Conservation (phyloP, 306 rosid species). For the Quercus cerris region DNA sequence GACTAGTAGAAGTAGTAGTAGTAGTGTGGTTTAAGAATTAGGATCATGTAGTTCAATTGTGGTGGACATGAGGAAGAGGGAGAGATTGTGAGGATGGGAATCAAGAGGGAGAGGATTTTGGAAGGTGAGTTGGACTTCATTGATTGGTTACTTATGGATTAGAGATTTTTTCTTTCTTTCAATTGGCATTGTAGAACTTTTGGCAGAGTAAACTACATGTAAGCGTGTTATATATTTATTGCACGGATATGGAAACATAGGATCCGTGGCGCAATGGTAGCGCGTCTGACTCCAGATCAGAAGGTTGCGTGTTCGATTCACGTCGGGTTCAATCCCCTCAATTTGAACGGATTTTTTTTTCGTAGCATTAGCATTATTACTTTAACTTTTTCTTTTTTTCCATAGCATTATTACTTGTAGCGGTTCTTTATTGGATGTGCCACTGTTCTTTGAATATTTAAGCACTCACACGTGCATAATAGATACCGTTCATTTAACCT, state of each 20-base stretch:
- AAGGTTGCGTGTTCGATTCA: conserved; percentile 12
- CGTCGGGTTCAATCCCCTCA: not conserved
- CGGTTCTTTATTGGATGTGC: no score
- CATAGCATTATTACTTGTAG: no score
- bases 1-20: not conserved
- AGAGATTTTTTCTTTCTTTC: conserved; percentile 32
- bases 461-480: no score
- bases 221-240: fast-evolving
- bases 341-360: not conserved
- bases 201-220: not conserved
- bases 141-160: conserved; percentile 59
- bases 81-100: conserved; percentile 39
- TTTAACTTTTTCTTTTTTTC: no score
- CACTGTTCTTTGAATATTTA: no score
- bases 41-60: conserved; percentile 7
- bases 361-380: no score
- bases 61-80: not conserved
- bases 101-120: conserved; percentile 34
- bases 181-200: not conserved
- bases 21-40: not conserved
- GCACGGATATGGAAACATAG: not conserved
- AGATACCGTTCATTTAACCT: no score
- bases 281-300: conserved; percentile 16
- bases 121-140: conserved; percentile 44
- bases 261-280: conserved; percentile 16